Percentiles rank a stretch among this genome's conserved stretches.
Conservation (phyloP, 176 grass and related monocot species). For the Stipa capillata region DNA sequence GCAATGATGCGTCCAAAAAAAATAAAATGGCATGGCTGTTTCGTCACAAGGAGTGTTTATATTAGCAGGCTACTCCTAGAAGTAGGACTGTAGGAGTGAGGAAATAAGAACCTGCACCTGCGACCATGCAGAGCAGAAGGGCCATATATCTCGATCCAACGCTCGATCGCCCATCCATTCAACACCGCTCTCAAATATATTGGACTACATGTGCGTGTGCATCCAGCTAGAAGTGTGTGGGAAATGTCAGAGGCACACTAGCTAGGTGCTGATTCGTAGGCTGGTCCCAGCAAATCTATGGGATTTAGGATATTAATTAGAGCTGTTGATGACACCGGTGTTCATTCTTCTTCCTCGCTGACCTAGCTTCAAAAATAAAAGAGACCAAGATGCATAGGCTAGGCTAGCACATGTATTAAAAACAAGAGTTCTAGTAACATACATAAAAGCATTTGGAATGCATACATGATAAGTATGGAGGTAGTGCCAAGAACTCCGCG, state of each 20-base stretch:
- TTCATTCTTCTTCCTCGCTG: conserved; percentile 3
- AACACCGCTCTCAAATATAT: neutral
- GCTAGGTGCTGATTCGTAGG: neutral
- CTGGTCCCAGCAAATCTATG: neutral
- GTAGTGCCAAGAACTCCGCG: conserved; percentile 13
- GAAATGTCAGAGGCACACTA: neutral
- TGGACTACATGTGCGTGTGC: neutral
- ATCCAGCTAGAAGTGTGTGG: neutral
- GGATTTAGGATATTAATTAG: neutral
- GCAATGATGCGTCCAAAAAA: neutral
- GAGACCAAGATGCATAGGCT: neutral
- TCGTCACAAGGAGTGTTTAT: neutral
- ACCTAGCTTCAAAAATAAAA: neutral
- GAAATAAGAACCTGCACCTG: conserved; percentile 6
- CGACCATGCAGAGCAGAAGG: neutral
- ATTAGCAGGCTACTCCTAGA: neutral
- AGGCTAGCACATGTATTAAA: neutral
- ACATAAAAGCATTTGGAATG: neutral
- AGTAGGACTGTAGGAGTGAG: neutral
- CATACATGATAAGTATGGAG: neutral
- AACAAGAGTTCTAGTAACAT: neutral
- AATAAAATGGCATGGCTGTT: neutral
- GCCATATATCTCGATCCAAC: neutral
- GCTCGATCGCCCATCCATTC: neutral
- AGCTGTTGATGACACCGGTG: neutral